Evolutionary conservation across 192 early-diverging fungal species (phyloP).

Genomic region (Geranomyces variabilis): DNA sequence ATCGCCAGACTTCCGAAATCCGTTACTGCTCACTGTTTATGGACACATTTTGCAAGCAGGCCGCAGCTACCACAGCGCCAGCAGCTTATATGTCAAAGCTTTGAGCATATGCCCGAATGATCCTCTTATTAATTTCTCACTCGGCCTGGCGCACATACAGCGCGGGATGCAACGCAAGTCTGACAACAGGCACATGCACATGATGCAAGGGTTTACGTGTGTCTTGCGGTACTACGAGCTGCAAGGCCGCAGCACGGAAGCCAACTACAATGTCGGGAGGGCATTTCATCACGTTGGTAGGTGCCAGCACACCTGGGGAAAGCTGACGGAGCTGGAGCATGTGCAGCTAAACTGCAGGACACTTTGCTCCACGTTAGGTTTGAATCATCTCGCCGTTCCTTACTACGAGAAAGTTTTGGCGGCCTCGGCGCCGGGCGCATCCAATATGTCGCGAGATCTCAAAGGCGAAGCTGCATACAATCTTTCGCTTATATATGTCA

Average conservation of each 20-base stretch:
- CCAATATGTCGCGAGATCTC: constrained; percentile 54
- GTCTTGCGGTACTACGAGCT: constrained; percentile 64
- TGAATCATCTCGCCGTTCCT: constrained; percentile 78
- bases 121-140: constrained; percentile 65
- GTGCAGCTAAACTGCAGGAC: background rate
- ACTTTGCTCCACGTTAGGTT: constrained; percentile 43
- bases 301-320: no score
- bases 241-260: constrained; percentile 55
- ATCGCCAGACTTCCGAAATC: constrained; percentile 34
- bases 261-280: constrained; percentile 85
- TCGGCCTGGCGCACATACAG: constrained; percentile 67
- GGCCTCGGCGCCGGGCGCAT: constrained; percentile 15
- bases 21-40: constrained; percentile 57
- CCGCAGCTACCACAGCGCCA: constrained; percentile 60
- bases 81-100: constrained; percentile 62
- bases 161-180: constrained; percentile 70
- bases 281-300: constrained; percentile 81
- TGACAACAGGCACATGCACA: constrained; percentile 70
- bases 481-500: constrained; percentile 76
- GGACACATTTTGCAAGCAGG: constrained; percentile 64
- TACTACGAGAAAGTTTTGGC: constrained; percentile 80
- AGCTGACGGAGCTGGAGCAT: no score
- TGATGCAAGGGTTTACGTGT: constrained; percentile 67
- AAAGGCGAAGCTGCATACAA: constrained; percentile 91
- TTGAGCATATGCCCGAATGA: constrained; percentile 63